Evolutionary conservation across 257 asterid species (phyloP), one percentile per base, ranked within the genome.

Genomic region (Solanum paucissectum): DNA sequence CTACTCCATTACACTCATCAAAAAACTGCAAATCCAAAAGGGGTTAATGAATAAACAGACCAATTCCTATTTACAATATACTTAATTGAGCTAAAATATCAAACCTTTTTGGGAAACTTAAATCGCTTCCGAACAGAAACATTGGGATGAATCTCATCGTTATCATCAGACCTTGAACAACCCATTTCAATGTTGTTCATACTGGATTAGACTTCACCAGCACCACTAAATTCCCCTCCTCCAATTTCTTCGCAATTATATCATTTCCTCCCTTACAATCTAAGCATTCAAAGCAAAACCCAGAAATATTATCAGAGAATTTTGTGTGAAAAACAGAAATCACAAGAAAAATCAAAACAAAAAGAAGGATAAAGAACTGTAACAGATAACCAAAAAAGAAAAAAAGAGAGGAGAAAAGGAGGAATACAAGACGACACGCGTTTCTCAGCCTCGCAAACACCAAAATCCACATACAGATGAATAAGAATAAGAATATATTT

Each of bases 51-150:
- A 27, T 71, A 44, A 68, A 42, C 34, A 42, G 23, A 27, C 66
- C 33, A 86, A 44, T 20, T 29, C 33, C 3, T 4, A 79, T 44
- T 42, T 77, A 12, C 23, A 62, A 62, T 21, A 77, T 44, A 83
- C 86, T 4, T 38, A 62, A 71, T 68, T 29, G 42, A 85, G 87
- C 38, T 85, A 33, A 60, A 73, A 42, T 55, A 2, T 71, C 42
- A n/a, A 83, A 96, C 98, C 98, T 89, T 93, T 87, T 83, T 91
- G 23, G 94, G 90, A 49, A 91, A 86, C 88, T 90, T 93, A 85
- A 64, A 84, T 79, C 89, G 89, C 77, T 52, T 92, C 55, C 88
- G 88, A 32, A 90, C 83, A 38, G 86, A 42, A 34, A 86, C 85
- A 84, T 87, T 83, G 3, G 85, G 90, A 85, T 89, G 95, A 89